Evolutionary conservation across 2,329 filamentous ascomycete species (phyloP), one percentile per base, ranked within the genome.

Genomic region (Scopulariopsis brevicaulis): DNA sequence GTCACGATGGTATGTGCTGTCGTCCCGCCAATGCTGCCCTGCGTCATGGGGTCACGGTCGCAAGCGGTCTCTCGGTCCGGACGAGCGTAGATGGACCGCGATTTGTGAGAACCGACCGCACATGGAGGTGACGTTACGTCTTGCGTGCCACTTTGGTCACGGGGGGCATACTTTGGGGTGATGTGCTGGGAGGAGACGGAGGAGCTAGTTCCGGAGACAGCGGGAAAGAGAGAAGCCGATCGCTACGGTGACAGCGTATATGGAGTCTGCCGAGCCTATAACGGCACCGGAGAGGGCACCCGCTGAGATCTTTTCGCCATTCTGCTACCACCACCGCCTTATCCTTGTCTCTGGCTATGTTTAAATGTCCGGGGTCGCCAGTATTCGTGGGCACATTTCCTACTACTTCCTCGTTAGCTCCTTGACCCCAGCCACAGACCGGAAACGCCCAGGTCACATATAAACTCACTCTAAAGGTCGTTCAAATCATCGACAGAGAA

Each of bases 171-270:
- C 22, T 22, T 20, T 43, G 34, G 4, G 55, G 34, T 2, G n/a
- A 15, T 18, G 28, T 10, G 25, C 12, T n/a, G 14, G 40, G 10
- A 18, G 43, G 18, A 8, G 11, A 34, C 15, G 40, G 6, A 37
- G 20, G 25, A 25, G 22, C 15, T 15, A 28, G 34, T 40, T 32
- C 10, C 51, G 51, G 15, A 52, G 51, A 8, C 59, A 54, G 14
- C 59, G 59, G 51, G 51, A 59, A 40, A 57, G 57, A 24, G 57
- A 46, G 52, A 54, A 55, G 51, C 32, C 46, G 32, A 60, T 40
- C 22, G 43, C 32, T 40, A 46, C 57, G 6, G 59, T 54, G 51
- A 59, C 20, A 18, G 57, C n/a, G 32, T 53, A 55, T 22, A 54
- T 53, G n/a, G 59, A 20, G 37, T 32, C 54, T 7, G 54, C 51